phyloP scores from a whole-genome alignment of 192 early-diverging fungal genomes.

The Coemansia sp. region DNA sequence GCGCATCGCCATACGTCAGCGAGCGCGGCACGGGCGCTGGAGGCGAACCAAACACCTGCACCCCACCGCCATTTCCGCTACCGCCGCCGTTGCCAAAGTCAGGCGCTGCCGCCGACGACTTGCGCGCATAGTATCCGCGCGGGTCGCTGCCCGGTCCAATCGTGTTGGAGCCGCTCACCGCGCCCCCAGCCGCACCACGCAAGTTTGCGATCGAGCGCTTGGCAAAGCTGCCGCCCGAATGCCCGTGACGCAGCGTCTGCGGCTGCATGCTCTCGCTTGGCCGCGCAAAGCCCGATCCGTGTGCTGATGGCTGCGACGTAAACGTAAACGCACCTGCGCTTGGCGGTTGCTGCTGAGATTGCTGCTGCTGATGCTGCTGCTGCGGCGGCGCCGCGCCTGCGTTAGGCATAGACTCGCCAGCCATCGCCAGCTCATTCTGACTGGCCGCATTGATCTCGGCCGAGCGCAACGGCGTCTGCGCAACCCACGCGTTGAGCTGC shows the following conservation, averaged over 20 bases:
- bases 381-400: neutral
- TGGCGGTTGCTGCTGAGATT: too few relatives aligned
- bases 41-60: conserved; percentile 39
- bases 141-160: neutral
- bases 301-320: conserved; percentile 11
- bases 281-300: conserved; percentile 27
- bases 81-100: conserved; percentile 1
- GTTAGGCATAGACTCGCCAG: neutral
- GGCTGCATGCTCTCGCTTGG: conserved; percentile 20
- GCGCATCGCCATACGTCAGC: conserved; percentile 27
- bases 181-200: conserved; percentile 13
- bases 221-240: conserved; percentile 33
- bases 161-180: neutral
- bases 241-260: conserved; percentile 24
- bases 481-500: conserved; percentile 33
- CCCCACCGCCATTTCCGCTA: neutral
- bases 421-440: conserved; percentile 18
- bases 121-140: conserved; percentile 23
- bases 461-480: conserved; percentile 32
- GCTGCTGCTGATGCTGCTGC: conserved; percentile 5
- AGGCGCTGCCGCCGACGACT: conserved; percentile 8
- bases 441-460: conserved; percentile 31
- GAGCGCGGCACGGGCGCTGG: conserved; percentile 46
- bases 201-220: conserved; percentile 52
- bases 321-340: conserved; percentile 35